phyloP scores from a whole-genome alignment of 768 basidiomycete species.

The Postia placenta region DNA sequence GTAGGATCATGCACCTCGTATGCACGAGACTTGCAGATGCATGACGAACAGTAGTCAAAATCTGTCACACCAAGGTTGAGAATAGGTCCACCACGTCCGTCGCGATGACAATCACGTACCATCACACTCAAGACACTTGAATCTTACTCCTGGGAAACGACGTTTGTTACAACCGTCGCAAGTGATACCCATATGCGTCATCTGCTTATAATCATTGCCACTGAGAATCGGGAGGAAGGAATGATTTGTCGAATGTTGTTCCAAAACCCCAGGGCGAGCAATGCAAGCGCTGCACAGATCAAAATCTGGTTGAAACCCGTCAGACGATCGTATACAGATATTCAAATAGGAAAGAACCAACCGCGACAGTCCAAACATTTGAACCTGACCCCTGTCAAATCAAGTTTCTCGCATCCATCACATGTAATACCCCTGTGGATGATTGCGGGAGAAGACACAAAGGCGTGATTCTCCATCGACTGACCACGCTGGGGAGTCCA shows the following conservation, averaged over 20 bases:
- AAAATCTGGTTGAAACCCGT: constrained; percentile 6
- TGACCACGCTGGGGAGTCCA: neutral
- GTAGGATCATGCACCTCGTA: constrained; percentile 10
- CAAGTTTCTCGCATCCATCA: constrained; percentile 12
- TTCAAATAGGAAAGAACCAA: neutral
- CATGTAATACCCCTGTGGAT: constrained; percentile 12
- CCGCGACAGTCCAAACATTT: constrained; percentile 18
- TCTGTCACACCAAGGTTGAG: no score
- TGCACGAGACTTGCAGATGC: no score
- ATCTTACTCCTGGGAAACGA: constrained; percentile 55
- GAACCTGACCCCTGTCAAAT: constrained; percentile 14
- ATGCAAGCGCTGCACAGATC: constrained; percentile 17
- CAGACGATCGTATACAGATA: neutral
- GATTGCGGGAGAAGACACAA: no score
- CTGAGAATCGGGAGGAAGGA: constrained; percentile 14
- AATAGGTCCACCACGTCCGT: neutral
- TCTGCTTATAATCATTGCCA: neutral
- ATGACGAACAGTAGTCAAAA: no score
- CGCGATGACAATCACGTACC: no score
- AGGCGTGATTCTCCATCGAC: no score
- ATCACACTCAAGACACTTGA: constrained; percentile 74
- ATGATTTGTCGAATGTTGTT: constrained; percentile 8
- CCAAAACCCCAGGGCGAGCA: constrained; percentile 7
- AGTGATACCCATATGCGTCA: constrained; percentile 43
- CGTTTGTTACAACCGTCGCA: constrained; percentile 58